Evolutionary conservation across 1,139 yeast species (phyloP), one percentile per base, ranked within the genome.

Genomic region (Debaryomycetaceae sp.): DNA sequence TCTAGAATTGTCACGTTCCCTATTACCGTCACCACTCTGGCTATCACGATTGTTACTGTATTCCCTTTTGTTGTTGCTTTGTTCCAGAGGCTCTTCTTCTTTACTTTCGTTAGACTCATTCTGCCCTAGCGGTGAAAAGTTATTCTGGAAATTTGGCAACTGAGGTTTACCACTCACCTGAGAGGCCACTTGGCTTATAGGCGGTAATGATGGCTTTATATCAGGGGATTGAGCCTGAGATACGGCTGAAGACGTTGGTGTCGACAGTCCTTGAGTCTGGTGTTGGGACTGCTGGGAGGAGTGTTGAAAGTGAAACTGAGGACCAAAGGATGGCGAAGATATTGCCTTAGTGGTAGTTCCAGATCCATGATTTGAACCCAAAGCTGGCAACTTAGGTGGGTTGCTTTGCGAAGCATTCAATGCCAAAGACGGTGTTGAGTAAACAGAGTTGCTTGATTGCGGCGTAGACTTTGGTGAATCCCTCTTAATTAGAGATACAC

Each of bases 271-370:
- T 33, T 44, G 39, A 5, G 48, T 39, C 22, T 38, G 39, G 14
- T 43, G 35, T 37, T 45, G 46, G 17, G 33, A 38, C 35, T 41
- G 45, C n/a, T 34, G 22, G 24, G 39, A 46, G 4, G 45, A 39
- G 20, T 43, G 37, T 37, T 46, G 45, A 35, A 65, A 54, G 36
- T 59, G 70, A 49, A 63, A 73, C 51, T 72, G 78, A 1, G 78
- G 76, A 1, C 77, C 78, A 51, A 74, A 72, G 31, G 72, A 67
- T 3, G 79, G 78, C 5, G 76, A 70, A 4, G 63, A 51, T 31
- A 57, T 48, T 17, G 53, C 40, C 11, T 47, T 45, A 20, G 49
- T 42, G 17, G 22, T 42, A 29, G 53, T 50, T 17, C 38, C 38
- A 24, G 44, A 33, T 31, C 27, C 38, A 5, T 54, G 46, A 31